These are phyloP conservation scores for Przewalskia tangutica DNA, from an alignment of 257 asterid genomes.

Conservation along the genomic window DNA sequence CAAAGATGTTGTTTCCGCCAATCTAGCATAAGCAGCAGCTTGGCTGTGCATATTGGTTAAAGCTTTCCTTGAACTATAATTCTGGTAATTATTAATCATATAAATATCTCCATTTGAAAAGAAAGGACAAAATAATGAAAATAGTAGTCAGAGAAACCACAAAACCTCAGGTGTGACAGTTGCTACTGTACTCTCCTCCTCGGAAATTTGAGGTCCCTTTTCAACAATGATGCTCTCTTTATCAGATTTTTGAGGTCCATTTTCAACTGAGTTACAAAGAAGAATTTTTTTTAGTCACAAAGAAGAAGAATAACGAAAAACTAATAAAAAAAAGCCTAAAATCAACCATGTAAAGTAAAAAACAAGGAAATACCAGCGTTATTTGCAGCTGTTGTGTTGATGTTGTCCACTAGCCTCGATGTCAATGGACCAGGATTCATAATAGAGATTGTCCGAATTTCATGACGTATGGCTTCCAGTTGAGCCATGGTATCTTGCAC, in stretches of 20 bases:
- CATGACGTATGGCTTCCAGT: constrained; percentile 79
- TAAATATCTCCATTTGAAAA: neutral
- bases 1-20: constrained; percentile 40
- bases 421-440: constrained; percentile 65
- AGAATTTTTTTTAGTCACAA: neutral
- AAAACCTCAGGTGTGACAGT: constrained; percentile 37
- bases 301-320: neutral
- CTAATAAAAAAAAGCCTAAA: neutral
- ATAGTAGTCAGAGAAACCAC: neutral
- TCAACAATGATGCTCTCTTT: constrained; percentile 21
- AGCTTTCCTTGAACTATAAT: constrained; percentile 24
- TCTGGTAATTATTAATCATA: constrained; percentile 26
- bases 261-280: constrained; percentile 16
- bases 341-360: neutral
- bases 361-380: constrained; percentile 24
- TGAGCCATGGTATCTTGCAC: constrained; percentile 84
- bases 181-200: constrained; percentile 19
- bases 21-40: constrained; percentile 49
- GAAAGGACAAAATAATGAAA: neutral
- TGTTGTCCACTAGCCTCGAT: constrained; percentile 55
- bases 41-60: constrained; percentile 48
- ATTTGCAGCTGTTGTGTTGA: constrained; percentile 23
- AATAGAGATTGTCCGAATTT: constrained; percentile 57
- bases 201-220: constrained; percentile 25
- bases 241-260: constrained; percentile 24